Percentiles rank a stretch among this genome's conserved stretches.
These are phyloP conservation scores for Leptographium wingfieldii DNA, from an alignment of 2,329 filamentous ascomycete genomes.

Conservation along the genomic window DNA sequence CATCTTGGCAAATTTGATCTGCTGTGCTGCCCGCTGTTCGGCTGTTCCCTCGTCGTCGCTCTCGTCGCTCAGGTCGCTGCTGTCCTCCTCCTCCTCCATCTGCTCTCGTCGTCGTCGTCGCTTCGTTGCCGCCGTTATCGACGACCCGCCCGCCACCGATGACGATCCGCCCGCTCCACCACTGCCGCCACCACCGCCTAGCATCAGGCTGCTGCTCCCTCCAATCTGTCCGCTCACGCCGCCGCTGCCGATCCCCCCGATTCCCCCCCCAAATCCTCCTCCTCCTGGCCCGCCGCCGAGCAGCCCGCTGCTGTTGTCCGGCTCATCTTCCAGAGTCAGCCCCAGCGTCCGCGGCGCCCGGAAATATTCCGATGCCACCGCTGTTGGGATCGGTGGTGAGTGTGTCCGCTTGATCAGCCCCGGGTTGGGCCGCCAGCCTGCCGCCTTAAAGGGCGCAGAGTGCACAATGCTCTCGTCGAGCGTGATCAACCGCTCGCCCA, in stretches of 20 bases:
- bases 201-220: background rate
- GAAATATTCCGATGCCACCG: constrained; percentile 73
- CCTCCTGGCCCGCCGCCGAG: constrained; percentile 29
- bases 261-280: background rate
- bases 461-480: constrained; percentile 70
- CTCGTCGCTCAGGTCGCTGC: constrained; percentile 73
- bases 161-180: background rate
- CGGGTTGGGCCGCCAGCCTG: constrained; percentile 65
- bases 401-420: constrained; percentile 71
- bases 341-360: constrained; percentile 53
- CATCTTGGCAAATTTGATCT: constrained; percentile 96
- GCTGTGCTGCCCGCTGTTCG: constrained; percentile 62
- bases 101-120: constrained; percentile 56
- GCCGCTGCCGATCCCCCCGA: background rate
- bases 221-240: background rate
- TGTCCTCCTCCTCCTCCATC: constrained; percentile 76
- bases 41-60: constrained; percentile 57
- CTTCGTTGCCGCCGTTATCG: constrained; percentile 26
- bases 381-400: constrained; percentile 75
- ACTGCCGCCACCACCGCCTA: background rate
- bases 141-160: background rate
- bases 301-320: constrained; percentile 61
- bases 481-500: constrained; percentile 72
- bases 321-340: constrained; percentile 55
- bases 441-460: constrained; percentile 68